A percentile compares a stretch with the other conserved stretches of the same genome.
phyloP scores from a whole-genome alignment of 192 early-diverging fungal genomes.

The Podila verticillata region DNA sequence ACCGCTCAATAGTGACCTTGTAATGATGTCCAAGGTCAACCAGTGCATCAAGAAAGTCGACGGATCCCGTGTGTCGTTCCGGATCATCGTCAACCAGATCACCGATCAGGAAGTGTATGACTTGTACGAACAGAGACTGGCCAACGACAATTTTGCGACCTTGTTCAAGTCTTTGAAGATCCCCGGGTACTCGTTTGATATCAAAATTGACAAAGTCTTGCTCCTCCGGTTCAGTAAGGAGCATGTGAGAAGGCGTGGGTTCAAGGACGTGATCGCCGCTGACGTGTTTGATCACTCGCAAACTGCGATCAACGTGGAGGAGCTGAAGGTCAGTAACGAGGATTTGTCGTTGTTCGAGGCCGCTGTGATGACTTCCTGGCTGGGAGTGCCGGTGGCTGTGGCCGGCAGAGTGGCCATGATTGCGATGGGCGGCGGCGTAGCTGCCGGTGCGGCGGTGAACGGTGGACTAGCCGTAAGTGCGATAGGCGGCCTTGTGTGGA shows the following conservation, averaged over 20 bases:
- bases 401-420: no score
- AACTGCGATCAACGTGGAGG: no score
- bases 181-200: background rate
- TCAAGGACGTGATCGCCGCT: background rate
- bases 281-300: no score
- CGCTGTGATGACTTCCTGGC: no score
- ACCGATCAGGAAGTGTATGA: background rate
- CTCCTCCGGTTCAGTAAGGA: background rate
- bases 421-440: no score
- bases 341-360: no score
- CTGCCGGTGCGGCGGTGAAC: no score
- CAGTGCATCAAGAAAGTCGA: background rate
- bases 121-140: background rate
- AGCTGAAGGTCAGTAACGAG: no score
- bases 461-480: no score
- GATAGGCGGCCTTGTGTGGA: no score
- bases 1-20: no score
- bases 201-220: background rate
- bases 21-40: slow-evolving; percentile 4
- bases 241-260: background rate
- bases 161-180: background rate
- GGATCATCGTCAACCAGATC: slow-evolving; percentile 25
- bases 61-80: background rate
- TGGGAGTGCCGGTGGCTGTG: no score
- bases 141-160: slow-evolving; percentile 1